Conservation (phyloP, 768 basidiomycete species). For the Mycena alexandri region DNA sequence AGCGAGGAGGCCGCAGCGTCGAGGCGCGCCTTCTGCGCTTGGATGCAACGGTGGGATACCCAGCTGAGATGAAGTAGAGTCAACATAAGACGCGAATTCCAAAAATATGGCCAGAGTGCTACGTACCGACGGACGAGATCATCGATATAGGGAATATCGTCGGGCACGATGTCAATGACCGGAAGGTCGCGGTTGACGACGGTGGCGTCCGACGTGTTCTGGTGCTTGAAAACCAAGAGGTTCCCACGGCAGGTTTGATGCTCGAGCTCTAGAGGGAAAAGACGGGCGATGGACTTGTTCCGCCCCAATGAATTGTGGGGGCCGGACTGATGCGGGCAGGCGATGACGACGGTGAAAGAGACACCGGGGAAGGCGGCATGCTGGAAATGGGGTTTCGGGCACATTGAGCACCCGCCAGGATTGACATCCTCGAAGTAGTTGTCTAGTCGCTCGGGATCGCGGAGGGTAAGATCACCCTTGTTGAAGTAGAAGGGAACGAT, state of each 20-base stretch:
- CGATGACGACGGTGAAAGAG: neutral
- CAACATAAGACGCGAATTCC: neutral
- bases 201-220: neutral
- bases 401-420: neutral
- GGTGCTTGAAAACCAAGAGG: slow-evolving; percentile 7
- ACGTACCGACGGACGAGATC: neutral
- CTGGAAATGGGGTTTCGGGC: neutral
- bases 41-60: neutral
- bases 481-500: neutral
- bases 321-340: neutral
- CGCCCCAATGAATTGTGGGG: neutral
- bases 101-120: neutral
- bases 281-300: neutral
- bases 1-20: no score
- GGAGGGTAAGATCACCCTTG: neutral
- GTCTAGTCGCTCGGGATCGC: neutral
- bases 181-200: neutral
- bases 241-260: neutral
- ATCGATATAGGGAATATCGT: neutral
- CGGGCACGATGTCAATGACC: neutral
- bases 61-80: no score
- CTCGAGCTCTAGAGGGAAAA: neutral
- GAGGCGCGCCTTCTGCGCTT: no score
- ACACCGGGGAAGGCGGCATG: neutral
- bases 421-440: neutral